Evolutionary conservation across 108 stramenopile species (phyloP), one percentile per base, ranked within the genome.

Genomic region (Cylindrotheca closterium): DNA sequence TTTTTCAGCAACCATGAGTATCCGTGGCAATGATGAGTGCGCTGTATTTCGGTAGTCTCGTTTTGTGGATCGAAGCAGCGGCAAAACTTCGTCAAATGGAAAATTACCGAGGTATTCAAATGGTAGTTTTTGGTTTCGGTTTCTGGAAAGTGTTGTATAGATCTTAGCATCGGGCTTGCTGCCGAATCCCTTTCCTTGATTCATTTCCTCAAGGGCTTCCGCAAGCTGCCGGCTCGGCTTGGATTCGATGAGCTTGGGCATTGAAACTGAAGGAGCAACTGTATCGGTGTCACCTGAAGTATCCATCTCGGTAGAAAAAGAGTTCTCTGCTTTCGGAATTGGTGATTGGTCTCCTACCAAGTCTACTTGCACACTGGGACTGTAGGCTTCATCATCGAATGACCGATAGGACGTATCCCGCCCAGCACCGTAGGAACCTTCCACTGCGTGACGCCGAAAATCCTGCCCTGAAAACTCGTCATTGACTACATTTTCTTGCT

Each of bases 1-100:
- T 32, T 76, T 76, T 50, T 76, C 75, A 25, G 75, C 75, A 18
- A 76, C 75, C 64, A 65, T 66, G 19, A 76, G 49, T 17, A 76
- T 66, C 57, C 31, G 66, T 3, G 60, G 45, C 46, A 48, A 27
- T 4, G 21, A 4, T 3, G 25, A 21, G n/a, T n/a, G n/a, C 8
- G 25, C 60, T 17, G 24, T 19, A 26, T 25, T 15, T 7, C 58
- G n/a, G 29, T 27, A 25, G 34, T 30, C 58, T 24, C 25, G 23
- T 22, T 47, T 47, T 7, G 42, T 47, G n/a, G 45, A 49, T 57
- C 59, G 64, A 27, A 73, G 24, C 8, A 73, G 56, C n/a, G 55
- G 49, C 30, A 56, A 48, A 21, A 73, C 34, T 17, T 3, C 21
- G 26, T 66, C 23, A 29, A 73, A 73, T 1, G 65, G 64, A 28